Evolutionary conservation across 345 rosid species (phyloP), one percentile per base, ranked within the genome.

Genomic region (Erodium maritimum): DNA sequence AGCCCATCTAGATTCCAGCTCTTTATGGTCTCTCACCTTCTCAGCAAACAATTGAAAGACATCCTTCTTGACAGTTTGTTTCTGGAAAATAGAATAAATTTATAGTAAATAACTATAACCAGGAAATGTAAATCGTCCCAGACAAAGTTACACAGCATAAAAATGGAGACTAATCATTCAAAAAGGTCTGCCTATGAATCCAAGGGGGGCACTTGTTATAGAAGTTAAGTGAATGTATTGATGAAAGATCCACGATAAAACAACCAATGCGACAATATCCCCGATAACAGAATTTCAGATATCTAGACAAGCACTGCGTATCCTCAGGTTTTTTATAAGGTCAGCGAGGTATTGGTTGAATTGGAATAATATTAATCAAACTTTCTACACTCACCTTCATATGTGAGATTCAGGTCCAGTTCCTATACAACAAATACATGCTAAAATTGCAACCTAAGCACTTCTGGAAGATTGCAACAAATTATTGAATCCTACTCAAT

Each of bases 21-120:
- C 90, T 72, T 91, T 91, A 64, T 84, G 84, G 77, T 93, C 97
- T 78, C 99, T 89, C 69, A 89, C 88, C 83, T 87, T 93, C 86
- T 93, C 99, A 61, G 99, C 96, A 83, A 93, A 93, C 78, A 89
- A 61, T 84, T 89, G 97, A 74, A 80, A 87, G 59, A 76, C 78
- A 79, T 93, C 99, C 76, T 82, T 89, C 78, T 89, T 85, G 63
- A 82, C 86, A 68, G 80, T 80, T 75, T 93, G 83, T 73, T 82
- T 89, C 99, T 87, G 63, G 62, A 5, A 66, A 52, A 55, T 33
- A 52, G 11, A 13, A 48, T 25, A 5, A 12, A 64, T 50, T 55
- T 52, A 57, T 58, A 7, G 51, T 2, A 52, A 8, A 46, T 17
- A 48, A 54, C 61, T 56, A 22, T 42, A 14, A 57, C 63, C 48